A percentile compares a stretch with the other conserved stretches of the same genome.
phyloP scores from a whole-genome alignment of 495 filamentous ascomycete genomes.

The Collariella sp. region DNA sequence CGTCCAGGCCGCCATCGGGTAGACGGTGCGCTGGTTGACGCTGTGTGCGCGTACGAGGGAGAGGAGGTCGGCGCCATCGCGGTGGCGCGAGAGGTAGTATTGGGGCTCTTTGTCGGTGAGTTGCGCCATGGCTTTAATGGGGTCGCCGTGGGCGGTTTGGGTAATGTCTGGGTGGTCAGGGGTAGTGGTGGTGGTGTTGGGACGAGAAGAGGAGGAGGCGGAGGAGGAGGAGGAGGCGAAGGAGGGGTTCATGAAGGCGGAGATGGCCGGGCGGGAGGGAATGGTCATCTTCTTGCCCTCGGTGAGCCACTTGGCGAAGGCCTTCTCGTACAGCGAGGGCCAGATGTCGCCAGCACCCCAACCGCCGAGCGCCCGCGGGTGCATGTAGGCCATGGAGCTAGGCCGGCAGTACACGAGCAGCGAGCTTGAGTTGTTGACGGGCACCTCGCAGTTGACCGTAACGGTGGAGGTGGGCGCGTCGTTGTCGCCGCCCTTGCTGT shows the following conservation, averaged over 20 bases:
- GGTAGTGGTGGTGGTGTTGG: conserved; percentile 1
- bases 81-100: conserved; percentile 26
- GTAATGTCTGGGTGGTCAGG: conserved; percentile 25
- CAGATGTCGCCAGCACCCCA: conserved; percentile 30
- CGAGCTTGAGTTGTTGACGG: conserved; percentile 30
- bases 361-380: too few species aligned
- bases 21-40: conserved; percentile 30
- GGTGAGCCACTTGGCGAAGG: conserved; percentile 33
- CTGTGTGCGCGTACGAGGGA: conserved; percentile 25
- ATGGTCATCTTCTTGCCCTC: too few species aligned
- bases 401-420: conserved; percentile 31
- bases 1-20: conserved; percentile 21
- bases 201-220: neutral
- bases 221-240: conserved; percentile 1
- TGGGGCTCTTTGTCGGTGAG: conserved; percentile 25
- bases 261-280: too few species aligned
- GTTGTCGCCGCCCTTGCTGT: conserved; percentile 33
- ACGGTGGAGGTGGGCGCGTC: conserved; percentile 29
- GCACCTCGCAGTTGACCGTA: conserved; percentile 30
- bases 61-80: conserved; percentile 20
- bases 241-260: too few species aligned
- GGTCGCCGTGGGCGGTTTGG: conserved; percentile 27
- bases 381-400: neutral
- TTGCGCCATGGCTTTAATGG: conserved; percentile 32
- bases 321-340: conserved; percentile 36